A percentile compares a stretch with the other conserved stretches of the same genome.
phyloP scores from a whole-genome alignment of 73 alveolate species.

The Paraurostyla sp. region DNA sequence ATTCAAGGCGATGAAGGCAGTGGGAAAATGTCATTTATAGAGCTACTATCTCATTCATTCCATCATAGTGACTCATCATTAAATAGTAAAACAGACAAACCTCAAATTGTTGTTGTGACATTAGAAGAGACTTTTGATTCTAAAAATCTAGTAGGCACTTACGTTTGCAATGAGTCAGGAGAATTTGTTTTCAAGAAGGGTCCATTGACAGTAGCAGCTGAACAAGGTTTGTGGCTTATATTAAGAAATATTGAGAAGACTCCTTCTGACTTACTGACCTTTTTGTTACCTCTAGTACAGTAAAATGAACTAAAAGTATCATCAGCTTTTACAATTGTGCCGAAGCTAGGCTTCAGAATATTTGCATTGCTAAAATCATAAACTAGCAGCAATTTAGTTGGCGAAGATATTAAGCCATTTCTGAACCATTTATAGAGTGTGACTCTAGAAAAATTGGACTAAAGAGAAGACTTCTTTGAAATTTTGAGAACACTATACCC shows the following conservation, averaged over 20 bases:
- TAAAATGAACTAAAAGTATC: slow-evolving; percentile 63
- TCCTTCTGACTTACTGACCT: slow-evolving; percentile 53
- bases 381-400: neutral
- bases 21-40: slow-evolving; percentile 58
- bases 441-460: slow-evolving; percentile 21
- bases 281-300: slow-evolving; percentile 66
- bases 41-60: slow-evolving; percentile 31
- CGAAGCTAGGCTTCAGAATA: slow-evolving; percentile 77
- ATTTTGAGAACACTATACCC: slow-evolving; percentile 6
- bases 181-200: slow-evolving; percentile 88
- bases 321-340: slow-evolving; percentile 49
- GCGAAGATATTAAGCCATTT: slow-evolving; percentile 44
- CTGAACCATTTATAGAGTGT: neutral
- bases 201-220: slow-evolving; percentile 84
- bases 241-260: slow-evolving; percentile 76
- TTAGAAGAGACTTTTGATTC: slow-evolving; percentile 86
- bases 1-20: slow-evolving; percentile 57
- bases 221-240: slow-evolving; percentile 80
- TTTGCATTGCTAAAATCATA: slow-evolving; percentile 59
- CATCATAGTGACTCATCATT: no score
- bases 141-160: slow-evolving; percentile 85
- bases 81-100: neutral
- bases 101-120: slow-evolving; percentile 34
- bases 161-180: slow-evolving; percentile 88
- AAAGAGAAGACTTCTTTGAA: slow-evolving; percentile 45